Evolutionary conservation across 2,329 filamentous ascomycete genomes (phyloP).

Genomic region (Pseudogymnoascus sp.): DNA sequence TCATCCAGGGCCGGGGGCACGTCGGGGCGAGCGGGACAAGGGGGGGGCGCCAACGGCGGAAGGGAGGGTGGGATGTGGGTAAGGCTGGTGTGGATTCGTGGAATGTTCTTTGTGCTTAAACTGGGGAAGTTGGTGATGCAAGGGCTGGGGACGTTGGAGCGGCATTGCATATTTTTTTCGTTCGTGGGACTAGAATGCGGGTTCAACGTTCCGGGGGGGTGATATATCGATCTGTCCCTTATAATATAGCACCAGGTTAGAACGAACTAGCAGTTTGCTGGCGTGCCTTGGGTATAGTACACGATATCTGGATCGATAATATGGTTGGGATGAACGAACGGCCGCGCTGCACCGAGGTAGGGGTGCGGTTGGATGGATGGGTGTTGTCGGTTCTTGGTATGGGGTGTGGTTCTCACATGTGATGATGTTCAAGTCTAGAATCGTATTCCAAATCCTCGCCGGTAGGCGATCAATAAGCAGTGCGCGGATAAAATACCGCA

Average conservation of each 20-base stretch:
- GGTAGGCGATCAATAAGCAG: not conserved
- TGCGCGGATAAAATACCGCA: not conserved
- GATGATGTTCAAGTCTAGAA: not conserved
- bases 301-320: not conserved
- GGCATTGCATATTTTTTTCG: too few species aligned
- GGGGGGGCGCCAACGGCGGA: not conserved
- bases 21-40: not conserved
- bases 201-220: too few species aligned
- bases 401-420: not conserved
- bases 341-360: not conserved
- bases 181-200: too few species aligned
- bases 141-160: not conserved
- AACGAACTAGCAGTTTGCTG: not conserved
- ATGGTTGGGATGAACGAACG: not conserved
- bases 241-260: too few species aligned
- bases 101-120: not conserved
- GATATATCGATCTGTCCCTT: not conserved
- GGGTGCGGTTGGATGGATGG: not conserved
- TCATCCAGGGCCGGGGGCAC: not conserved
- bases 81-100: not conserved
- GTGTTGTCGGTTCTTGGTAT: not conserved
- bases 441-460: not conserved
- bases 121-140: not conserved
- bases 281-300: not conserved
- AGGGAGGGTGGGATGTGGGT: not conserved